Percentiles rank a stretch among this genome's conserved stretches.
Conservation (phyloP, 225 moss, liverwort and hornwort species). For the Bryum argenteum region DNA sequence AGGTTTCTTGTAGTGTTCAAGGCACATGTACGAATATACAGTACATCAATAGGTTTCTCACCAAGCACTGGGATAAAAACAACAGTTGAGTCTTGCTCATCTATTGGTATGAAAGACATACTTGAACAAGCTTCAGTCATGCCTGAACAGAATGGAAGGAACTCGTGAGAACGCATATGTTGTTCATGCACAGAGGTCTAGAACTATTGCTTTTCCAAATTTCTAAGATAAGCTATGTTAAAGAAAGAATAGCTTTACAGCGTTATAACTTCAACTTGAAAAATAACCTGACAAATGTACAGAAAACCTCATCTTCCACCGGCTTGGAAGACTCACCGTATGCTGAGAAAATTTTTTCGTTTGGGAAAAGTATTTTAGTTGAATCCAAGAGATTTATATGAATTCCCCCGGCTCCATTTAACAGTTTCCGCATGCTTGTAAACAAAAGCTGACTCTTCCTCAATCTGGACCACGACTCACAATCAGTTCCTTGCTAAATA, state of each 20-base stretch:
- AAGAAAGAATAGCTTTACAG: constrained; percentile 11
- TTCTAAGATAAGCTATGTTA: constrained; percentile 3
- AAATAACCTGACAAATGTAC: constrained; percentile 12
- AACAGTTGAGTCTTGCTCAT: constrained; percentile 47
- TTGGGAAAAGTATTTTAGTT: constrained; percentile 70
- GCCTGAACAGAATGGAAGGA: constrained; percentile 46
- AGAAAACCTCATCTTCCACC: background rate
- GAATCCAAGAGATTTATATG: constrained; percentile 65
- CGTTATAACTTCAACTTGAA: constrained; percentile 11
- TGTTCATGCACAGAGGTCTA: constrained; percentile 9
- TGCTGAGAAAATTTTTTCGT: constrained; percentile 75
- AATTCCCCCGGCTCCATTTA: constrained; percentile 93
- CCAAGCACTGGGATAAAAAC: too few species aligned
- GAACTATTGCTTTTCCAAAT: constrained; percentile 3
- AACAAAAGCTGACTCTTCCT: constrained; percentile 43
- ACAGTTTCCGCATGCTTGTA: constrained; percentile 63
- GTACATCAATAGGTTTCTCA: too few species aligned
- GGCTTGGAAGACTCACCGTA: constrained; percentile 67
- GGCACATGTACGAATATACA: too few species aligned
- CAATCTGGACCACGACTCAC: constrained; percentile 45
- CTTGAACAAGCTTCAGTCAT: too few species aligned
- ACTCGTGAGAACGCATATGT: constrained; percentile 20
- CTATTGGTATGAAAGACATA: too few species aligned
- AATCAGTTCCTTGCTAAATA: constrained; percentile 39
- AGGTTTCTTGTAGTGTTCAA: too few species aligned